A percentile compares a stretch with the other conserved stretches of the same genome.
Conservation (phyloP, 345 rosid genomes). For the Euphorbia lathyris region DNA sequence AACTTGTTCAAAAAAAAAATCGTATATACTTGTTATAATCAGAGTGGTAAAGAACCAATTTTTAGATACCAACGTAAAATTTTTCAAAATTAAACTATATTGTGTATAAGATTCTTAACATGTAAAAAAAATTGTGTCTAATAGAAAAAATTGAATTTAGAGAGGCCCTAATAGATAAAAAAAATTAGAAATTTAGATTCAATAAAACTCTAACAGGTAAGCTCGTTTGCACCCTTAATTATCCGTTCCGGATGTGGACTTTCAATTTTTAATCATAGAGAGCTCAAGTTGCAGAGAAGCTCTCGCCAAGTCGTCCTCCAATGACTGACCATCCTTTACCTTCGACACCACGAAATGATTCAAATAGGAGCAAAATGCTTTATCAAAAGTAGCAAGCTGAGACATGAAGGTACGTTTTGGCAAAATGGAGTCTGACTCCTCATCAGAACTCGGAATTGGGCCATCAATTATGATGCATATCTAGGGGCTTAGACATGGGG, state of each 20-base stretch:
- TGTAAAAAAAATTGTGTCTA: no score
- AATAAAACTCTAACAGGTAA: no score
- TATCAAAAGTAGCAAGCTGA: slow-evolving; percentile 77
- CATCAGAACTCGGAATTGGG: slow-evolving; percentile 55
- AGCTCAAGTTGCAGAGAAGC: slow-evolving; percentile 99
- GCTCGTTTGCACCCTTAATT: slow-evolving; percentile 61
- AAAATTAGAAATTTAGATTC: no score
- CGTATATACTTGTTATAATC: no score
- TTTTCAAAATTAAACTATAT: no score
- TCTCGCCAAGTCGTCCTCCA: slow-evolving; percentile 88
- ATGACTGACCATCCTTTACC: slow-evolving; percentile 79
- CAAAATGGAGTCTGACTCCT: slow-evolving; percentile 37
- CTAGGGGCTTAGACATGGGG: no score
- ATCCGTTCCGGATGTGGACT: slow-evolving; percentile 61
- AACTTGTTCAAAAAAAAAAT: no score
- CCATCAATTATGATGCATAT: slow-evolving; percentile 68
- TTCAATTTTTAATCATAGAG: slow-evolving; percentile 92
- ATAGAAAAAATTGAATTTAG: no score
- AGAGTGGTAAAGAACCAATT: no score
- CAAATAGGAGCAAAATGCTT: slow-evolving; percentile 79
- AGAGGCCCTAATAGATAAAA: slow-evolving; percentile 28
- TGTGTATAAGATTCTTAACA: no score
- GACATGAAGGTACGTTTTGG: slow-evolving; percentile 63
- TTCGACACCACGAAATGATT: slow-evolving; percentile 93
- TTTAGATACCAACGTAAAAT: no score